Evolutionary conservation across 257 asterid species (phyloP).

Genomic region (Jacaranda copaia): DNA sequence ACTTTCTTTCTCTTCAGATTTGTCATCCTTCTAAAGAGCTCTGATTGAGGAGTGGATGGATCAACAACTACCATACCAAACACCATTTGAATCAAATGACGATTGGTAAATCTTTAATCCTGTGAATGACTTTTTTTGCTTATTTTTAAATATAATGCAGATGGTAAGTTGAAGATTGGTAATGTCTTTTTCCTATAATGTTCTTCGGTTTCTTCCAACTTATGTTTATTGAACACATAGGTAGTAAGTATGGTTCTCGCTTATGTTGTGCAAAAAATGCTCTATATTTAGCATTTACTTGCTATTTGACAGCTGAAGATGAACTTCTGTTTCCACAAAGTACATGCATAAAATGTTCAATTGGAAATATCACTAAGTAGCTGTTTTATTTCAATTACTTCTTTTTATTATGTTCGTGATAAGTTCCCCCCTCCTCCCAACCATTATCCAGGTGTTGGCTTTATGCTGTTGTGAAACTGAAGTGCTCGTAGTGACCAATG

Average conservation of each 20-base stretch:
- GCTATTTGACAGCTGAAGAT: no score
- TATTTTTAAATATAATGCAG: neutral
- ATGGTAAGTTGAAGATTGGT: neutral
- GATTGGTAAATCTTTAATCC: constrained; percentile 64
- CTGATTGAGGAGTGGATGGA: constrained; percentile 75
- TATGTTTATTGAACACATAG: no score
- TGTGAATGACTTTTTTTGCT: neutral
- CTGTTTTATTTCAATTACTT: neutral
- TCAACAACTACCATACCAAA: constrained; percentile 68
- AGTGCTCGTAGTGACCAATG: constrained; percentile 90
- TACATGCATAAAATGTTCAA: no score
- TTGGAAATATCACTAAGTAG: neutral
- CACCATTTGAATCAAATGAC: constrained; percentile 95
- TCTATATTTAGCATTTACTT: no score
- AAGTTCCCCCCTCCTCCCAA: neutral
- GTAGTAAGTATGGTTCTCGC: no score
- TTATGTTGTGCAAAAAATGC: no score
- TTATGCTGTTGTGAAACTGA: constrained; percentile 81
- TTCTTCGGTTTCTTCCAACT: no score
- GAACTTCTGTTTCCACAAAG: no score
- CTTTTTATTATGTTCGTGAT: neutral
- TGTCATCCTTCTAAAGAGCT: constrained; percentile 82
- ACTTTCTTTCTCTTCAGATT: constrained; percentile 96
- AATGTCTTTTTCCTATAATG: no score
- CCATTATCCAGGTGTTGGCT: constrained; percentile 83